Evolutionary conservation across 2,329 filamentous ascomycete species (phyloP).

Genomic region (Chalara sp.): DNA sequence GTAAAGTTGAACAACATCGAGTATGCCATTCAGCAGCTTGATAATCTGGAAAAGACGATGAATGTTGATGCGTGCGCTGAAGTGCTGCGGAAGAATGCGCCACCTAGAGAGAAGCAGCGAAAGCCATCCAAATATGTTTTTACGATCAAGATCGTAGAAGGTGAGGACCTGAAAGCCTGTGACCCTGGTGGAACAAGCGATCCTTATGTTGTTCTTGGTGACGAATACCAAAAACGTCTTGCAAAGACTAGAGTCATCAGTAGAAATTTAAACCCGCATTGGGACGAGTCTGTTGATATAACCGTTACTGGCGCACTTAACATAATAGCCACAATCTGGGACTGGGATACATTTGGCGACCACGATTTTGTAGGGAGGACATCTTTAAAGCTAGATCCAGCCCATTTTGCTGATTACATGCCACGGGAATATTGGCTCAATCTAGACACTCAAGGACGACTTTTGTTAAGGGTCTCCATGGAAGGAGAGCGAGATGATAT

Average conservation of each 20-base stretch:
- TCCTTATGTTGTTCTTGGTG: constrained; percentile 92
- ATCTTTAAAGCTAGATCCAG: constrained; percentile 96
- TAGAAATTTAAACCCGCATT: constrained; percentile 83
- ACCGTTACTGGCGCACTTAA: constrained; percentile 88
- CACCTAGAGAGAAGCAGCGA: constrained; percentile 55
- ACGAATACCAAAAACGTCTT: constrained; percentile 95
- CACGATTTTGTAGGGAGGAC: constrained; percentile 96
- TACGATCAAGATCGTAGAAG: constrained; percentile 97
- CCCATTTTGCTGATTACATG: constrained; percentile 92
- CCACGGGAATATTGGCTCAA: constrained; percentile 97
- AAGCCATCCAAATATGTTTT: constrained; percentile 89
- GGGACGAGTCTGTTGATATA: constrained; percentile 96
- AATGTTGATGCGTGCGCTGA: constrained; percentile 88
- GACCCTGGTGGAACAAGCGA: constrained; percentile 92
- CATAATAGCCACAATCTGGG: constrained; percentile 95
- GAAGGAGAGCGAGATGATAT: constrained; percentile 98
- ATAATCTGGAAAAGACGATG: constrained; percentile 82
- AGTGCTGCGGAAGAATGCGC: constrained; percentile 68
- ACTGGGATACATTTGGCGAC: constrained; percentile 94
- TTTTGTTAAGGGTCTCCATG: constrained; percentile 92
- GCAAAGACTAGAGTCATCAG: constrained; percentile 92
- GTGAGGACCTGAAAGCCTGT: constrained; percentile 95
- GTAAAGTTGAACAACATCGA: constrained; percentile 98
- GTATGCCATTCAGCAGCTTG: constrained; percentile 85
- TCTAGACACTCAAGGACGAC: constrained; percentile 85